phyloP scores from a whole-genome alignment of 805 yeast species.

The Wickerhamomyces chambardii region DNA sequence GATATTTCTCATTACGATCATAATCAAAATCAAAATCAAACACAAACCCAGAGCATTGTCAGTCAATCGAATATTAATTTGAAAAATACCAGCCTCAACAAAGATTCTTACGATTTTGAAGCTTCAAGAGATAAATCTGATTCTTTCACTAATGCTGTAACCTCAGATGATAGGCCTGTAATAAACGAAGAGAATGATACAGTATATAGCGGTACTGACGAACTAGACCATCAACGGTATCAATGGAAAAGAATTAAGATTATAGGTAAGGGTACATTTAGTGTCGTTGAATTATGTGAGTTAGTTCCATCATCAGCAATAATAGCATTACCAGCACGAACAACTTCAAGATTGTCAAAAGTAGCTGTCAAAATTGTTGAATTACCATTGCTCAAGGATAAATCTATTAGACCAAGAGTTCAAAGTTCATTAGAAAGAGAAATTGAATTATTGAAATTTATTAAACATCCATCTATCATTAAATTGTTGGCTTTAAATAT shows the following conservation, averaged over 20 bases:
- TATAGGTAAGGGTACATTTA: conserved; percentile 64
- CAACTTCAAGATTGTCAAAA: conserved; percentile 4
- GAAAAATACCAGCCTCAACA: too few relatives aligned
- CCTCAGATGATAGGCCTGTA: too few relatives aligned
- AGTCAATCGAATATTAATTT: too few relatives aligned
- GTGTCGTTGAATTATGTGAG: conserved; percentile 47
- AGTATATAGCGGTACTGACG: conserved; percentile 10
- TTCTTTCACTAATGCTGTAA: too few relatives aligned
- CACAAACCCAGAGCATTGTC: too few relatives aligned
- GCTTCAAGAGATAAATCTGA: too few relatives aligned
- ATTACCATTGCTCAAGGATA: conserved; percentile 28
- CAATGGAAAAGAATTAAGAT: conserved; percentile 27
- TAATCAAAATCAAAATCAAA: too few relatives aligned
- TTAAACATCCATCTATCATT: conserved; percentile 66
- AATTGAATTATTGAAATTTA: conserved; percentile 45
- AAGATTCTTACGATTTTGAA: too few relatives aligned
- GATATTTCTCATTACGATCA: too few relatives aligned
- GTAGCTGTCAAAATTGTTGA: conserved; percentile 70
- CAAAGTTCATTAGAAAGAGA: conserved; percentile 68
- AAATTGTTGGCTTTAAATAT: conserved; percentile 40
- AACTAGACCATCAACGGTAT: conserved; percentile 2
- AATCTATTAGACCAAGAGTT: conserved; percentile 33
- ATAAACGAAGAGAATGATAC: too few relatives aligned
- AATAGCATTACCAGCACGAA: background rate
- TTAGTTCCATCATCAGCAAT: conserved; percentile 11